phyloP scores from a whole-genome alignment of 2,329 filamentous ascomycete genomes.

The Scytalidium lignicola region DNA sequence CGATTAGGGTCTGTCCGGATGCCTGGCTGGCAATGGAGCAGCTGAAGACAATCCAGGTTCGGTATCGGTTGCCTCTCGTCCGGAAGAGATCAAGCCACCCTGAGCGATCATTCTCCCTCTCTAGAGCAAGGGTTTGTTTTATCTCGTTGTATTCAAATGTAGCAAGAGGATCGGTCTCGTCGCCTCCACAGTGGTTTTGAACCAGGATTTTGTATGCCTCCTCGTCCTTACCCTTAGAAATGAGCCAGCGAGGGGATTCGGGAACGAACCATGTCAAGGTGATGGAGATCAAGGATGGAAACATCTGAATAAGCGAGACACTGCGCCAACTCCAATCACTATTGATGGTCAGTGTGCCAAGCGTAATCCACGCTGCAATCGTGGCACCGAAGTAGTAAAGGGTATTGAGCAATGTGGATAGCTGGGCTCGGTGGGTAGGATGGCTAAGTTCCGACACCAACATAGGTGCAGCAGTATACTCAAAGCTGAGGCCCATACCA shows the following conservation, averaged over 20 bases:
- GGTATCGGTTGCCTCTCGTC: background rate
- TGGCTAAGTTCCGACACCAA: conserved; percentile 48
- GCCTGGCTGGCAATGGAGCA: background rate
- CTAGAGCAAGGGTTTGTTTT: background rate
- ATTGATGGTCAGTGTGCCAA: conserved; percentile 1
- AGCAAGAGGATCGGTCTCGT: background rate
- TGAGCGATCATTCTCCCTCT: background rate
- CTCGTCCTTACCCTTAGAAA: background rate
- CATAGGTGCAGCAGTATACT: conserved; percentile 28
- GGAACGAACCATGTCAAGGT: conserved; percentile 33
- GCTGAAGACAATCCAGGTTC: background rate
- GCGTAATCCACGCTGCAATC: conserved; percentile 2
- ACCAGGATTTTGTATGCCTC: background rate
- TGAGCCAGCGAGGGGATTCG: conserved; percentile 48
- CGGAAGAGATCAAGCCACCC: background rate
- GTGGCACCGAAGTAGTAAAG: conserved; percentile 12
- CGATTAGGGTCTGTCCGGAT: background rate
- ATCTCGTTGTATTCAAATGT: background rate
- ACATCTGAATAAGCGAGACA: conserved; percentile 26
- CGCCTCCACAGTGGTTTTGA: background rate
- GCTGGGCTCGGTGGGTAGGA: conserved; percentile 45
- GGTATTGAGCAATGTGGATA: conserved; percentile 11
- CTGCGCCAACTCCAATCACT: conserved; percentile 3
- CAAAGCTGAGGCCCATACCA: conserved; percentile 4
- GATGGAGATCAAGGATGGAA: conserved; percentile 43